Evolutionary conservation across 2,329 filamentous ascomycete genomes (phyloP).

Genomic region (Penicillium brasilianum): DNA sequence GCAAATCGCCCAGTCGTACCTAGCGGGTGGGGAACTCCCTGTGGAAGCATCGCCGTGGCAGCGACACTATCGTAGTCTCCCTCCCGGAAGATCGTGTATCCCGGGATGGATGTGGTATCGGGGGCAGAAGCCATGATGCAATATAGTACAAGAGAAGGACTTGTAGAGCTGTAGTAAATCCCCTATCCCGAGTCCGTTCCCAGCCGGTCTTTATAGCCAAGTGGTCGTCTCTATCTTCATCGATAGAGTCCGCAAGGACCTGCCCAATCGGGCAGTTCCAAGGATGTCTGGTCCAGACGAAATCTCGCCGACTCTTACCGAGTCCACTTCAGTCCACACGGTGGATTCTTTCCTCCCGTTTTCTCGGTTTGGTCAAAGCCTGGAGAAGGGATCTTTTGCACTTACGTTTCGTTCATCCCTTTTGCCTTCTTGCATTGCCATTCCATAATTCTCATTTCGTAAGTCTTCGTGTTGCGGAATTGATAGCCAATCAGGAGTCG

Average conservation of each 20-base stretch:
- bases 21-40: slow-evolving; percentile 30
- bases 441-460: slow-evolving; percentile 28
- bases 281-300: slow-evolving; percentile 15
- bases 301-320: slow-evolving; percentile 24
- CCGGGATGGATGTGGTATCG: slow-evolving; percentile 34
- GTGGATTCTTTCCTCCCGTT: slow-evolving; percentile 15
- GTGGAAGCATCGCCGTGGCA: slow-evolving; percentile 30
- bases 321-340: slow-evolving; percentile 10
- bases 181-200: background rate
- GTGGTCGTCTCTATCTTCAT: slow-evolving; percentile 18
- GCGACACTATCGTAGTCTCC: slow-evolving; percentile 35
- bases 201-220: slow-evolving; percentile 24
- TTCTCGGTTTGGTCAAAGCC: slow-evolving; percentile 22
- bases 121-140: slow-evolving; percentile 33
- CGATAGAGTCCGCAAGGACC: slow-evolving; percentile 30
- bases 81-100: slow-evolving; percentile 36
- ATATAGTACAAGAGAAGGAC: slow-evolving; percentile 12
- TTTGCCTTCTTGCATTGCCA: slow-evolving; percentile 5
- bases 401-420: slow-evolving; percentile 3
- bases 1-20: slow-evolving; percentile 18
- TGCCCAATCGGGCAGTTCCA: slow-evolving; percentile 30
- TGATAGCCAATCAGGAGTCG: slow-evolving; percentile 21
- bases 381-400: slow-evolving; percentile 21
- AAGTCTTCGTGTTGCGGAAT: slow-evolving; percentile 16
- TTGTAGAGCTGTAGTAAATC: slow-evolving; percentile 21